A percentile compares a stretch with the other conserved stretches of the same genome.
Conservation (phyloP, 768 basidiomycete genomes). For the Termitomyces sp. region DNA sequence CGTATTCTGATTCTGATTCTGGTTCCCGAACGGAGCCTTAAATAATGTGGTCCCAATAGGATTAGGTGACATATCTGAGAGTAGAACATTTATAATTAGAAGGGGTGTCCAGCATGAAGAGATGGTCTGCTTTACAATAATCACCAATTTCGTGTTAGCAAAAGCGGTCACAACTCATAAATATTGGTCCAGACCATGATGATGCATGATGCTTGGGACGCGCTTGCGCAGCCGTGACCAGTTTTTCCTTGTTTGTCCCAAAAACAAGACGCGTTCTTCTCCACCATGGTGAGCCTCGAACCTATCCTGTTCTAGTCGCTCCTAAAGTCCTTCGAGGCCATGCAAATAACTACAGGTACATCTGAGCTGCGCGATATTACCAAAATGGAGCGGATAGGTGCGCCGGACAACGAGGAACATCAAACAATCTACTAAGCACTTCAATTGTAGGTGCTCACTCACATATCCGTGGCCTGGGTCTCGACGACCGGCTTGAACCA, state of each 20-base stretch:
- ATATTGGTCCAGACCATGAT: too few relatives aligned
- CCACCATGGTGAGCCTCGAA: constrained; percentile 4
- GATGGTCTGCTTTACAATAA: too few relatives aligned
- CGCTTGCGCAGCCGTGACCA: neutral
- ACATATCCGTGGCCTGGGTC: constrained; percentile 92
- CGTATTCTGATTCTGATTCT: too few relatives aligned
- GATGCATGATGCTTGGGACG: too few relatives aligned
- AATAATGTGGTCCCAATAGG: too few relatives aligned
- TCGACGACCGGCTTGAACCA: constrained; percentile 89
- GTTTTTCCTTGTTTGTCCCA: constrained; percentile 6
- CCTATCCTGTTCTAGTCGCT: neutral
- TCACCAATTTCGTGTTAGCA: too few relatives aligned
- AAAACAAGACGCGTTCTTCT: constrained; percentile 7
- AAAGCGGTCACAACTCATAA: too few relatives aligned
- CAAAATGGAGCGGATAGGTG: constrained; percentile 91
- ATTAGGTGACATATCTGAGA: too few relatives aligned
- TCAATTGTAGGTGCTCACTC: constrained; percentile 70
- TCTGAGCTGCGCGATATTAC: constrained; percentile 82
- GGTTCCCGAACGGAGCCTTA: too few relatives aligned
- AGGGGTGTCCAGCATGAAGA: too few relatives aligned
- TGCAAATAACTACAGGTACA: constrained; percentile 72
- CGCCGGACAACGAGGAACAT: constrained; percentile 6
- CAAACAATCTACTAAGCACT: constrained; percentile 4
- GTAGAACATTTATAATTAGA: too few relatives aligned
- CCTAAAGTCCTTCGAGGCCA: constrained; percentile 24